Evolutionary conservation across 2,329 filamentous ascomycete genomes (phyloP), one percentile per base, ranked within the genome.

Genomic region (Xylaria multiplex): DNA sequence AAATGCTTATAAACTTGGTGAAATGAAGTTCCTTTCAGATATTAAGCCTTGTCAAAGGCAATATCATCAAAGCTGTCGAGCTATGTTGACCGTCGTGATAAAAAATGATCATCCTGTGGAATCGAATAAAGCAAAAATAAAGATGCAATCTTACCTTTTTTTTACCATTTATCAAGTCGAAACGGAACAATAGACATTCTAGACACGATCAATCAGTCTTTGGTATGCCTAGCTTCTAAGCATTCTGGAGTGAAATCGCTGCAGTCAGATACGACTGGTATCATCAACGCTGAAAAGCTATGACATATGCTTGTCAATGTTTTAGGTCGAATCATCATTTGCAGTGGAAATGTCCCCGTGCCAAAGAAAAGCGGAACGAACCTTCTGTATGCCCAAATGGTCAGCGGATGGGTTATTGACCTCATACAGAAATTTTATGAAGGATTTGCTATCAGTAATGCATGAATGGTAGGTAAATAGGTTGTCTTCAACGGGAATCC

Each of bases 271-370:
- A 81, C 75, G 77, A 82, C 80, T 75, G 60, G 70, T 81, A 73
- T 87, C 85, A 77, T 85, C 80, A 77, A 76, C 67, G 82, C 83
- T 78, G 78, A 79, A 70, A 82, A 85, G 88, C 93, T 96, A 90
- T 86, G 93, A 96, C 93, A 96, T 96, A 96, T 96, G 93, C 93
- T 96, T 96, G 93, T 96, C 93, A 88, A 89, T 90, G 84, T 86
- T 83, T 85, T 87, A 43, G 62, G 90, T 93, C 88, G 85, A 80
- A 86, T 96, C 92, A 96, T 96, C 93, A 96, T 88, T 76, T 80
- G 79, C 75, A 75, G 67, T 40, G 37, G 46, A 61, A 62, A 48
- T 59, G 30, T 22, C 30, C 19, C 40, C n/a, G 53, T 49, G 42
- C 40, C 40, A 30, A 40, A 27, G 11, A 60, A 62, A 60, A 61